Percentiles rank a stretch among this genome's conserved stretches.
Evolutionary conservation across 768 basidiomycete genomes (phyloP).

Genomic region (Lepiota brunneoincarnata): DNA sequence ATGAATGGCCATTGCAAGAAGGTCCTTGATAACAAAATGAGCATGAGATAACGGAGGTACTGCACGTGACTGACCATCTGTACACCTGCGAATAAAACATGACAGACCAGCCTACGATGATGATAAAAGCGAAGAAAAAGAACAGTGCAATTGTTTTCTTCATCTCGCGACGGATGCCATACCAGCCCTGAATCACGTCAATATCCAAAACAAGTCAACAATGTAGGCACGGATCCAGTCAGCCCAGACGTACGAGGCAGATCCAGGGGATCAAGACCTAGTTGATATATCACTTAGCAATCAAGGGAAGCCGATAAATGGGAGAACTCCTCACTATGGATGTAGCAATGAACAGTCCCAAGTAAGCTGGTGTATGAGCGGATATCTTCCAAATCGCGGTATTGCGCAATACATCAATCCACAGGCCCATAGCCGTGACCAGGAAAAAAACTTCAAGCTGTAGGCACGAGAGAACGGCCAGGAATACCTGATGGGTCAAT

Average conservation of each 20-base stretch:
- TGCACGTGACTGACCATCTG: slow-evolving; percentile 33
- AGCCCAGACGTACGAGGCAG: slow-evolving; percentile 33
- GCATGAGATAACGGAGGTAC: slow-evolving; percentile 10
- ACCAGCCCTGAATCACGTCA: slow-evolving; percentile 44
- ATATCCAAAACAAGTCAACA: neutral
- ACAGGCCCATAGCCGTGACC: slow-evolving; percentile 47
- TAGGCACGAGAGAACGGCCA: slow-evolving; percentile 50
- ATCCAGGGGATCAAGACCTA: slow-evolving; percentile 54
- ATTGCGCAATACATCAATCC: slow-evolving; percentile 52
- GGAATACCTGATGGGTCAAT: slow-evolving; percentile 39
- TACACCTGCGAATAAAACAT: slow-evolving; percentile 48
- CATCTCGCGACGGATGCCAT: slow-evolving; percentile 45
- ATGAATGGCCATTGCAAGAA: slow-evolving; percentile 49
- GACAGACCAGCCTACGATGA: slow-evolving; percentile 35
- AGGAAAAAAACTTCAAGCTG: slow-evolving; percentile 55
- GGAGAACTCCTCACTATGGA: slow-evolving; percentile 36
- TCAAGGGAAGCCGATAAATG: neutral
- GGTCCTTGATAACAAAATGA: slow-evolving; percentile 36
- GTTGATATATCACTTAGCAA: neutral
- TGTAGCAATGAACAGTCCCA: slow-evolving; percentile 43
- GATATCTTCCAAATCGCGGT: slow-evolving; percentile 44
- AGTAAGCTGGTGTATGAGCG: slow-evolving; percentile 36
- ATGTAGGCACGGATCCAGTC: neutral
- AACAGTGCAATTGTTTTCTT: slow-evolving; percentile 32
- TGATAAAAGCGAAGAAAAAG: slow-evolving; percentile 35